Base-by-base conservation (phyloP, 352 stramenopile species). In the Phytophthora meadii region DNA sequence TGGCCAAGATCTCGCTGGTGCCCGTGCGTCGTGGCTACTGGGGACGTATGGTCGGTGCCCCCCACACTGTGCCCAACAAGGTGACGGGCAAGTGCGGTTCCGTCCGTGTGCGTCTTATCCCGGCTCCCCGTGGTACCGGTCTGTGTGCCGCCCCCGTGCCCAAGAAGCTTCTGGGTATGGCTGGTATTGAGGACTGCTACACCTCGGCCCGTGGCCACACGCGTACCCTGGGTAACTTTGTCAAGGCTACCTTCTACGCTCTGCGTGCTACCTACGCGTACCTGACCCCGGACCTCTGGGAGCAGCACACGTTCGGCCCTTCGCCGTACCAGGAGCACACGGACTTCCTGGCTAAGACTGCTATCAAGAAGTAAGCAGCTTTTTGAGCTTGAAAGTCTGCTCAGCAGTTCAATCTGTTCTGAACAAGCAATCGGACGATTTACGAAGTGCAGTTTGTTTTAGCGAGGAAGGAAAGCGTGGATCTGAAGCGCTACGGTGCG, bases 21-120 rank as follows among this genome's bases (percentile, higher is more conserved):
- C 98, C 98, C 50, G 94, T 99, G 57, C 97, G 98, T 78, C 95
- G 98, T 76, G 98, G 98, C 68, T 99, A 98, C 96, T 99, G 98
- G 98, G 98, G 98, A 70, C 84, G 89, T 72, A 98, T 97, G 83
- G 90, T 96, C 68, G 95, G 95, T 74, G 57, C 84, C 55, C 96
- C 96, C 37, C 97, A 99, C 93, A 99, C 97, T 32, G 96, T 99
- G 61, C 96, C 97, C 44, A 98, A 97, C 88, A 99, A 99, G 90
- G 97, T 99, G 24, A 99, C 97, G 61, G 98, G 98, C 84, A 99
- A 99, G 90, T 99, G 98, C 81, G 98, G 97, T 59, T 99, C 97
- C 68, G 98, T 99, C 41, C 90, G 96, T 70, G 97, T 99, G 63
- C 97, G 98, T 74, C 87, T 99, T 54, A 99, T 99, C 84, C 98